phyloP scores from a whole-genome alignment of 768 basidiomycete species.

The Tephrocybe rancida region DNA sequence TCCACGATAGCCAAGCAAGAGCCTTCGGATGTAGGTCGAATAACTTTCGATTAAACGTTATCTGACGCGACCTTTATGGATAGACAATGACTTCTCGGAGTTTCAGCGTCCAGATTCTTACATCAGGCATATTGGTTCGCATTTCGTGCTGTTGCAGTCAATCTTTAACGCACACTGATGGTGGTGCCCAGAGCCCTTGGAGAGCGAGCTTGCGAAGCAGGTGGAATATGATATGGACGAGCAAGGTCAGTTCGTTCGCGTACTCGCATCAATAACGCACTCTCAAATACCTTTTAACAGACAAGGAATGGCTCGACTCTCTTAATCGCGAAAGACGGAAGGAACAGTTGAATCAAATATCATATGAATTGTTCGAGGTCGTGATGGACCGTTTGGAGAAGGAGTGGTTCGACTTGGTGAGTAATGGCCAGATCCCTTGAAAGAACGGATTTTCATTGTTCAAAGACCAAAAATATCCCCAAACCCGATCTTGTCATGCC shows the following conservation, averaged over 20 bases:
- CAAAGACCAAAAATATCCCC: constrained; percentile 89
- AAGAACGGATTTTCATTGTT: background rate
- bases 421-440: constrained; percentile 21
- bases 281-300: constrained; percentile 38
- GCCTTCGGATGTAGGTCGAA: constrained; percentile 74
- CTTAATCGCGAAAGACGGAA: constrained; percentile 84
- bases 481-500: constrained; percentile 87
- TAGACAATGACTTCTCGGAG: constrained; percentile 64
- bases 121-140: constrained; percentile 86
- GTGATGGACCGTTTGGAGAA: constrained; percentile 98
- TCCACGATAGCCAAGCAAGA: constrained; percentile 62
- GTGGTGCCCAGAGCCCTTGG: constrained; percentile 74
- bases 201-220: constrained; percentile 87
- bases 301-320: constrained; percentile 92
- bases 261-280: background rate
- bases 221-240: constrained; percentile 99
- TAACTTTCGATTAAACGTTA: background rate
- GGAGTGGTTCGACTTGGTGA: constrained; percentile 96
- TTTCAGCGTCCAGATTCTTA: constrained; percentile 84
- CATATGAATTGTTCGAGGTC: constrained; percentile 91
- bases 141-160: background rate
- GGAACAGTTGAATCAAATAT: constrained; percentile 67
- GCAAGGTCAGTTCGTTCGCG: constrained; percentile 62
- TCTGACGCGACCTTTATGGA: constrained; percentile 3
- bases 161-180: constrained; percentile 9